Base-by-base conservation (phyloP, 164 flowering plant species). In the Vitis cinerea region DNA sequence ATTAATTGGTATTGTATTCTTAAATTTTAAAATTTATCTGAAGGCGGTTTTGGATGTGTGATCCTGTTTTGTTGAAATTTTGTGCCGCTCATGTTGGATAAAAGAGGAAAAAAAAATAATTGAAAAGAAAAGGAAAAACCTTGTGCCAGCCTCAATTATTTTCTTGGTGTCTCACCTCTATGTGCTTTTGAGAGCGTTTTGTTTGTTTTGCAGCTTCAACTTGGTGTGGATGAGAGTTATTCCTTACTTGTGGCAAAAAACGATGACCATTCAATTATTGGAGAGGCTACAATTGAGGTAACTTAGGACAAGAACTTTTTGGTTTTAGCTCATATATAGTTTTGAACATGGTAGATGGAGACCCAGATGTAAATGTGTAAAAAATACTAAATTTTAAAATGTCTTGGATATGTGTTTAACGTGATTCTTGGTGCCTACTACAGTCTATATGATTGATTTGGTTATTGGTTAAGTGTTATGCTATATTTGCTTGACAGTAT, bases 171-270 rank as follows among this genome's bases (percentile, higher is more conserved):
- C 66, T 64, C 67, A 47, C 1, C 65, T 70, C 19, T 63, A 1
- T 58, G 2, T 57, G 37, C 10, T 37, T 11, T 65, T 15, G 4
- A 49, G 52, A 13, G 19, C 16, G 23, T 10, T 54, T 66, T 50
- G 61, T 51, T 27, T 17, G 30, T 59, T 73, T 66, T 48, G 75
- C 73, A 86, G 91, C 86, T 87, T 77, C 84, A 82, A 70, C 83
- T 86, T 58, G 94, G 94, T 17, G 87, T 78, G 67, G 91, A 89
- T 71, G 91, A 87, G 86, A 84, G 93, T 71, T 89, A 89, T 62
- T 70, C 76, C 17, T 78, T 89, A 75, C 16, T 50, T 14, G 86
- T 86, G 58, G 72, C 72, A 14, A 82, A 72, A 69, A 75, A 59
- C 7, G 79, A 79, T 48, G 81, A 53, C 53, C 66, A 13, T 50